phyloP scores from a whole-genome alignment of 1,284 basidiomycete genomes.

The Marasmius fiardii region DNA sequence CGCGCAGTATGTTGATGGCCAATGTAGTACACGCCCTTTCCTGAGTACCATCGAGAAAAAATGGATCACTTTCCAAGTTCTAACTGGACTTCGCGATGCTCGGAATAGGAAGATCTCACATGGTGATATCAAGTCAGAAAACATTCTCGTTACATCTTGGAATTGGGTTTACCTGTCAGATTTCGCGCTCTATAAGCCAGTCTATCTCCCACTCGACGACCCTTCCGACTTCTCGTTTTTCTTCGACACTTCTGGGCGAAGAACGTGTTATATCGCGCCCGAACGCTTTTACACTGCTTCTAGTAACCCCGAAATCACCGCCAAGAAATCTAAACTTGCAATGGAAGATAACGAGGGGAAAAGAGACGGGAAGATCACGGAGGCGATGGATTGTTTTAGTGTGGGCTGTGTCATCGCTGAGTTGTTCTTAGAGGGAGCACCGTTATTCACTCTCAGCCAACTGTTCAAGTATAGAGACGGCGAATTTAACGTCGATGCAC shows the following conservation, averaged over 20 bases:
- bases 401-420: conserved; percentile 96
- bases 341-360: conserved; percentile 45
- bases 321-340: conserved; percentile 51
- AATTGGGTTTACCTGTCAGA: conserved; percentile 96
- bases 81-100: conserved; percentile 83
- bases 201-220: conserved; percentile 93
- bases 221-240: conserved; percentile 98
- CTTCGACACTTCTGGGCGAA: conserved; percentile 91
- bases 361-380: conserved; percentile 80
- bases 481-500: conserved; percentile 74
- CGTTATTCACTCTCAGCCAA: conserved; percentile 92
- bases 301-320: conserved; percentile 65
- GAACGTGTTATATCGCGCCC: conserved; percentile 96
- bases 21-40: conserved; percentile 88
- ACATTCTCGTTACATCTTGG: conserved; percentile 95
- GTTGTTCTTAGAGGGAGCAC: conserved; percentile 92
- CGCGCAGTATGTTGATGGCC: not conserved
- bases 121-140: conserved; percentile 98
- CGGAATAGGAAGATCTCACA: conserved; percentile 85
- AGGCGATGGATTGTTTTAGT: conserved; percentile 98
- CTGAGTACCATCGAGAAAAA: conserved; percentile 91
- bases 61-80: conserved; percentile 95
- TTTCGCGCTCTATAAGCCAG: conserved; percentile 97
- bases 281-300: conserved; percentile 90
- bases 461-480: conserved; percentile 94